Evolutionary conservation across 768 basidiomycete species (phyloP).

Genomic region (Melanogaster broomeanus): DNA sequence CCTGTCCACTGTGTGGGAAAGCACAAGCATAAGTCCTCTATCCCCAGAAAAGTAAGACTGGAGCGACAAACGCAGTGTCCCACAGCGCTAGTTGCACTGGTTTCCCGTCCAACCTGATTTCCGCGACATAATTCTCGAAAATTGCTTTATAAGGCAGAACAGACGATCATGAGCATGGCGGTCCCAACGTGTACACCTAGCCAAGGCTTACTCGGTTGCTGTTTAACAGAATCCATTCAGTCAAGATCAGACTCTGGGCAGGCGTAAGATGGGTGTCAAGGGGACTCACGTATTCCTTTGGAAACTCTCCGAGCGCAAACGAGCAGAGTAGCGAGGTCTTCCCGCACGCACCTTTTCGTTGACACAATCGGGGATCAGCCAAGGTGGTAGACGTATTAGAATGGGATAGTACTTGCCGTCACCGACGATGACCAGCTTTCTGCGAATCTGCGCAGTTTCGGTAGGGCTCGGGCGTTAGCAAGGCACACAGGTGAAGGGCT

Average conservation of each 20-base stretch:
- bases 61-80: slow-evolving; percentile 91
- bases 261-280: slow-evolving; percentile 1
- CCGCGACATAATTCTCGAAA: slow-evolving; percentile 98
- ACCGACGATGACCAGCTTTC: slow-evolving; percentile 96
- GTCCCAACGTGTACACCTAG: slow-evolving; percentile 2
- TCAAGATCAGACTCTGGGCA: not conserved
- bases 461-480: slow-evolving; percentile 5
- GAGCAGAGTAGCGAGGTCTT: slow-evolving; percentile 92
- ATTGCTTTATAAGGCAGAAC: slow-evolving; percentile 60
- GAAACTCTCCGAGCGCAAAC: slow-evolving; percentile 93
- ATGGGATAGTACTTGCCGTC: slow-evolving; percentile 68
- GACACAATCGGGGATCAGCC: slow-evolving; percentile 20
- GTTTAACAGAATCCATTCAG: slow-evolving; percentile 11
- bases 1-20: slow-evolving; percentile 74
- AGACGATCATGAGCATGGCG: no score
- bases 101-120: slow-evolving; percentile 96
- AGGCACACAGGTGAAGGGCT: not conserved
- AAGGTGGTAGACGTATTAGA: slow-evolving; percentile 5
- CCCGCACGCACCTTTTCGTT: slow-evolving; percentile 80
- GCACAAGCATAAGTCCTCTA: slow-evolving; percentile 9
- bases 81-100: slow-evolving; percentile 95
- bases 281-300: slow-evolving; percentile 87
- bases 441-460: slow-evolving; percentile 65
- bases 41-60: not conserved
- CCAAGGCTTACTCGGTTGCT: slow-evolving; percentile 50